phyloP scores from a whole-genome alignment of 1,284 basidiomycete genomes.

The Cryptococcus jaspeensis region DNA sequence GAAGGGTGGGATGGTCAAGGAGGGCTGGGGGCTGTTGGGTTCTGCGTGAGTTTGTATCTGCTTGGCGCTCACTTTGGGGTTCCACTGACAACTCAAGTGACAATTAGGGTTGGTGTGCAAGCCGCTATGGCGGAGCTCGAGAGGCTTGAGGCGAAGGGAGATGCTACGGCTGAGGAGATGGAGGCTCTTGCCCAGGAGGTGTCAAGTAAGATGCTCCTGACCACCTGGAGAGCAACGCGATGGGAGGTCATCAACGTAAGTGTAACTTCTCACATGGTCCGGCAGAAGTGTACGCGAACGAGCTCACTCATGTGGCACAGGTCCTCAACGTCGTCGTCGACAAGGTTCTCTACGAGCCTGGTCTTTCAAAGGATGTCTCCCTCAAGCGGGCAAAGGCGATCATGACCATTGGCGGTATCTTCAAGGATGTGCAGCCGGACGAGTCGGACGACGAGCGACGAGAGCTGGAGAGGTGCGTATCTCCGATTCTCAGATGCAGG shows the following conservation, averaged over 20 bases:
- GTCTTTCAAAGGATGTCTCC: slow-evolving; percentile 66
- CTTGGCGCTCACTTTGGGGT: neutral
- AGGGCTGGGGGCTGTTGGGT: slow-evolving; percentile 89
- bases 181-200: slow-evolving; percentile 89
- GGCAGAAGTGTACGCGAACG: no score
- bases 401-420: slow-evolving; percentile 76
- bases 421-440: slow-evolving; percentile 78
- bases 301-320: slow-evolving; percentile 13
- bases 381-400: slow-evolving; percentile 83
- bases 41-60: slow-evolving; percentile 61
- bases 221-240: slow-evolving; percentile 91
- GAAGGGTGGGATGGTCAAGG: slow-evolving; percentile 87
- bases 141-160: slow-evolving; percentile 81
- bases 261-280: no score
- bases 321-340: slow-evolving; percentile 67
- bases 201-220: slow-evolving; percentile 91
- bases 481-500: neutral
- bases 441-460: slow-evolving; percentile 87
- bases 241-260: slow-evolving; percentile 83
- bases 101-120: slow-evolving; percentile 64
- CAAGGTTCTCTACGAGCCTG: slow-evolving; percentile 73
- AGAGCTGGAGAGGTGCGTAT: slow-evolving; percentile 73
- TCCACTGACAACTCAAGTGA: slow-evolving; percentile 4
- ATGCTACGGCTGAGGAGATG: slow-evolving; percentile 73
- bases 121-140: slow-evolving; percentile 80